Evolutionary conservation across 73 alveolate species (phyloP), one percentile per base, ranked within the genome.

Genomic region (Paramecium primaurelia): DNA sequence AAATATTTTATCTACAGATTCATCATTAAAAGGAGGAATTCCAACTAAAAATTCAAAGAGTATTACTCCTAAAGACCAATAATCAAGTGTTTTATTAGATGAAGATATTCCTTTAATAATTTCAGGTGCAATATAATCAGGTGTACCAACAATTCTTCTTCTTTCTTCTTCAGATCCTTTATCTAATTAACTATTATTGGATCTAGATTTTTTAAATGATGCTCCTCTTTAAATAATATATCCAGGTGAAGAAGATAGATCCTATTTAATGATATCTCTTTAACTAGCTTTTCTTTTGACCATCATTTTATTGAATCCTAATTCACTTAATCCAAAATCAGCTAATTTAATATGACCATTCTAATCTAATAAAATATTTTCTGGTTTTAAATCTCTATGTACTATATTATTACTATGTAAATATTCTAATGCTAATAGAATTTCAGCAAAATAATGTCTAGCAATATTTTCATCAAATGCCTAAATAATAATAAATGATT

Each of bases 41-140:
- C 94, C 94, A 12, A 89, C 94, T 69, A 89, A 83, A 59, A 89
- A 71, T 71, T 89, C 94, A 89, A 45, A 89, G 16, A 89, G 47
- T 25, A 89, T 89, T 9, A 89, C 92, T 4, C 94, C 94, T 16
- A 89, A 42, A 40, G 92, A 71, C 94, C 94, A 89, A 77, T 64
- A 89, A 71, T 89, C 94, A 11, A 89, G 11, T 4, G 94, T 89
- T 28, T 73, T 69, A 73, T 89, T 89, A 16, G 86, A 71, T 45
- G 94, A 58, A 0, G 90, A 71, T 1, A 71, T 47, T 71, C 94
- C 94, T 69, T 71, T 54, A 7, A 89, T 83, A 6, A 96, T 95
- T 96, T 96, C 98, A 4, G 98, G 98, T 6, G 98, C 98, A 18
- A 96, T 96, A 54, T 96, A 96, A 92, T 96, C 98, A 4, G 98